Conservation (phyloP, 768 basidiomycete species). For the Mycena alexandri region DNA sequence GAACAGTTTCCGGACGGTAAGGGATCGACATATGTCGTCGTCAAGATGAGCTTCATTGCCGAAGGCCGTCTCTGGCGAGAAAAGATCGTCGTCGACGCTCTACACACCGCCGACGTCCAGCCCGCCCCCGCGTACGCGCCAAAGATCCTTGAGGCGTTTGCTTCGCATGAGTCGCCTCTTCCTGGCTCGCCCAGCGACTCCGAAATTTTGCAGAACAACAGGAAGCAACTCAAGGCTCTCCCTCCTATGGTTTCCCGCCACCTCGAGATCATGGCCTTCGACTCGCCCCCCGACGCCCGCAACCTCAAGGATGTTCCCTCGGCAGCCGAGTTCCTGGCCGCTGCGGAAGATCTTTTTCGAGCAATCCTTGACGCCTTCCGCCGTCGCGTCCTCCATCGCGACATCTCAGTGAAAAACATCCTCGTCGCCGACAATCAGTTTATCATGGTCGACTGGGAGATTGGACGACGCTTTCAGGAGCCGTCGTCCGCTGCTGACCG, state of each 20-base stretch:
- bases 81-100: conserved; percentile 5
- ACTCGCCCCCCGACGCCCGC: conserved; percentile 3
- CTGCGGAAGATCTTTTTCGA: conserved; percentile 11
- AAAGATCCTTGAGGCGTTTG: conserved; percentile 17
- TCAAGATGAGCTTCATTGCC: conserved; percentile 28
- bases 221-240: no score
- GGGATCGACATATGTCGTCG: conserved; percentile 14
- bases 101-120: not conserved
- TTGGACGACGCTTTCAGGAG: not conserved
- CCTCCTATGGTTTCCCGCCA: conserved; percentile 13
- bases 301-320: conserved; percentile 8
- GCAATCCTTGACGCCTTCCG: conserved; percentile 20
- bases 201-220: not conserved
- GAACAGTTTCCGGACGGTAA: conserved; percentile 21
- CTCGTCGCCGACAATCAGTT: not conserved
- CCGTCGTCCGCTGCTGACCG: not conserved
- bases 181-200: not conserved
- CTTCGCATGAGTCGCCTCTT: conserved; percentile 21
- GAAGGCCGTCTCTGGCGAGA: conserved; percentile 25
- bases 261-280: conserved; percentile 22
- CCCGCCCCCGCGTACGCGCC: conserved; percentile 13
- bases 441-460: conserved; percentile 4
- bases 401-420: not conserved
- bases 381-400: conserved; percentile 12
- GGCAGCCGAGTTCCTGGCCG: conserved; percentile 10